phyloP scores from a whole-genome alignment of 768 basidiomycete genomes.

The Pulveroboletus sp. region DNA sequence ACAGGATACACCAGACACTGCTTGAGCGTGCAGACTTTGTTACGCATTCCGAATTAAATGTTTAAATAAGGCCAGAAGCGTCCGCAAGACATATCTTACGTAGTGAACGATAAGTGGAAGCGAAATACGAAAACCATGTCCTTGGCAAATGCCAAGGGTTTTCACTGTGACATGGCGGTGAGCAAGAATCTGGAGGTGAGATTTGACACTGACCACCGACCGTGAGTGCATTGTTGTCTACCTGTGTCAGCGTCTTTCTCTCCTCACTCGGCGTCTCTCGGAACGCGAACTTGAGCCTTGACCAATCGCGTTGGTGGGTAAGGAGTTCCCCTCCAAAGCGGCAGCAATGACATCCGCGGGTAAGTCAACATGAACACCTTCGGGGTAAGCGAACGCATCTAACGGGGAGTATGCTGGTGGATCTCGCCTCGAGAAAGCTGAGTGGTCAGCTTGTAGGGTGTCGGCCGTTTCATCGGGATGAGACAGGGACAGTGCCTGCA shows the following conservation, averaged over 20 bases:
- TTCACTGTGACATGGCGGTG: conserved; percentile 12
- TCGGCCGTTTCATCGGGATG: conserved; percentile 14
- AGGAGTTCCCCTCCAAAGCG: conserved; percentile 69
- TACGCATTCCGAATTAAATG: conserved; percentile 26
- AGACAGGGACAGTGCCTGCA: conserved; percentile 49
- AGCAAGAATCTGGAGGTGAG: neutral
- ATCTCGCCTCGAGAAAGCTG: conserved; percentile 49
- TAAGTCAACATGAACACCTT: conserved; percentile 89
- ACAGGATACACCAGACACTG: conserved; percentile 15
- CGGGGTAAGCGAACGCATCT: conserved; percentile 76
- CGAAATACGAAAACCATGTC: conserved; percentile 22
- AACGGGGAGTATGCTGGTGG: conserved; percentile 89
- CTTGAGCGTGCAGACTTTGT: conserved; percentile 14
- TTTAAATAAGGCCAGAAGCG: conserved; percentile 11
- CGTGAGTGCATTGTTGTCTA: neutral
- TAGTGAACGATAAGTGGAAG: conserved; percentile 18
- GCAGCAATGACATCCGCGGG: conserved; percentile 91
- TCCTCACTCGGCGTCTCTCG: conserved; percentile 58
- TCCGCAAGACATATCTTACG: conserved; percentile 23
- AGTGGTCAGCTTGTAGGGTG: conserved; percentile 27
- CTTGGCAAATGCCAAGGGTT: conserved; percentile 15
- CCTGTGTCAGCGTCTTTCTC: conserved; percentile 34
- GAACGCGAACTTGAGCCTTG: conserved; percentile 43
- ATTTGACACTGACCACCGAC: conserved; percentile 14
- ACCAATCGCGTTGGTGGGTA: conserved; percentile 57